Base-by-base conservation (phyloP, 2,329 filamentous ascomycete genomes). In the Pseudogymnoascus sp. region DNA sequence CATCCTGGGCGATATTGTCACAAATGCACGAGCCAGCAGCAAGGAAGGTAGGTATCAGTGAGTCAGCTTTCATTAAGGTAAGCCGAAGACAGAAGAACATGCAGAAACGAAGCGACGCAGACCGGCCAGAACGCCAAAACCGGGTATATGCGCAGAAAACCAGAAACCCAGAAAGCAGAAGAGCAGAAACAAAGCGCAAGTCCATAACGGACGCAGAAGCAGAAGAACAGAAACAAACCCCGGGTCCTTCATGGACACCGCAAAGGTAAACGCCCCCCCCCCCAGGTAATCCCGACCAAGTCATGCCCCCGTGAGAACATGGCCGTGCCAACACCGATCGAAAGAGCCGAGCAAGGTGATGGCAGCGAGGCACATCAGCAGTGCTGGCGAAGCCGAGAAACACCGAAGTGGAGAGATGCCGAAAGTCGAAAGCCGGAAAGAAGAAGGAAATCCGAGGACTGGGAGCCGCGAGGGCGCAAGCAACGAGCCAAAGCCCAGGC, bases 31-130 rank as follows among this genome's bases (percentile, higher is more conserved):
- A 16, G n/a, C 11, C 4, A 53, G 26, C 14, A 11, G 14, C 47
- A 16, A 31, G 47, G 26, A 13, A 56, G 31, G 31, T 1, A 33
- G 31, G 29, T 56, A 33, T 56, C 10, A 19, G 26, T 13, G 19
- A 56, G 47, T 56, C 47, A 56, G 26, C 47, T 56, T 56, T 56
- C 47, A 56, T 56, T 56, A 31, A 53, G 47, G 47, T 16, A 53
- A 33, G 26, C 26, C 4, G 33, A 14, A 37, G 7, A 4, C 47
- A 29, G 26, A 29, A 50, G 26, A 31, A 56, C 47, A 56, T 33
- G 10, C n/a, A 33, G 26, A 56, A 56, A 56, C 47, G 47, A 56
- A 19, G 47, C 31, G 29, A 56, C 26, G 19, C 47, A 19, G n/a
- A 19, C 26, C 26, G 4, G n/a, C 47, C 14, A 56, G 26, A 31